Evolutionary conservation across 2,329 filamentous ascomycete species (phyloP).

Genomic region (Fusarium oxysporum): DNA sequence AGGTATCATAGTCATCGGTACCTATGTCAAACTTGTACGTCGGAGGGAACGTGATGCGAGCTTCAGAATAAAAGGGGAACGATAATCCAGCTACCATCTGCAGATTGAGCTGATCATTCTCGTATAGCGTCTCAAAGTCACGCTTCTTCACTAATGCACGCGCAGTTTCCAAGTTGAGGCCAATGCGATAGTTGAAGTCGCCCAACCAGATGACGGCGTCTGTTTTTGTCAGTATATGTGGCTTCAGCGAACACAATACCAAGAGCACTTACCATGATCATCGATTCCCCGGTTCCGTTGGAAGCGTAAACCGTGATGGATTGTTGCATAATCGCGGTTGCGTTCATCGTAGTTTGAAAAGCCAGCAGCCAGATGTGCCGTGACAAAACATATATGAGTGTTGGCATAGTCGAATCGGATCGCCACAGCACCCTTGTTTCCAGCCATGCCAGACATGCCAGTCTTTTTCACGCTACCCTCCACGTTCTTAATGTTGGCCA

Average conservation of each 20-base stretch:
- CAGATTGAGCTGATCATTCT: constrained; percentile 94
- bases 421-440: constrained; percentile 97
- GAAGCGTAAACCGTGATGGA: constrained; percentile 87
- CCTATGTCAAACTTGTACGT: constrained; percentile 97
- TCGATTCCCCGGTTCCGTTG: constrained; percentile 91
- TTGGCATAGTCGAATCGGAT: constrained; percentile 96
- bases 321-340: constrained; percentile 92
- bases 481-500: constrained; percentile 92
- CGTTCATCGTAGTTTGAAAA: constrained; percentile 97
- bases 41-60: constrained; percentile 86
- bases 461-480: constrained; percentile 95
- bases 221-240: constrained; percentile 42
- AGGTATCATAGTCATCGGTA: constrained; percentile 90
- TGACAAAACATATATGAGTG: constrained; percentile 94
- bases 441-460: constrained; percentile 95
- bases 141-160: constrained; percentile 77
- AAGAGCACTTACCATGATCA: constrained; percentile 75
- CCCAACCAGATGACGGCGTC: constrained; percentile 92
- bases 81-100: constrained; percentile 94
- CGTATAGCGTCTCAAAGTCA: constrained; percentile 83
- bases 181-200: constrained; percentile 98
- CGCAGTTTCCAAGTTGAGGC: constrained; percentile 81
- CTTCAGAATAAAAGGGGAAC: constrained; percentile 93
- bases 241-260: constrained; percentile 14
- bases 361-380: constrained; percentile 93